These are phyloP conservation scores for Crucibulum cyathiforme DNA, from an alignment of 1,284 basidiomycete species.

Conservation along the genomic window DNA sequence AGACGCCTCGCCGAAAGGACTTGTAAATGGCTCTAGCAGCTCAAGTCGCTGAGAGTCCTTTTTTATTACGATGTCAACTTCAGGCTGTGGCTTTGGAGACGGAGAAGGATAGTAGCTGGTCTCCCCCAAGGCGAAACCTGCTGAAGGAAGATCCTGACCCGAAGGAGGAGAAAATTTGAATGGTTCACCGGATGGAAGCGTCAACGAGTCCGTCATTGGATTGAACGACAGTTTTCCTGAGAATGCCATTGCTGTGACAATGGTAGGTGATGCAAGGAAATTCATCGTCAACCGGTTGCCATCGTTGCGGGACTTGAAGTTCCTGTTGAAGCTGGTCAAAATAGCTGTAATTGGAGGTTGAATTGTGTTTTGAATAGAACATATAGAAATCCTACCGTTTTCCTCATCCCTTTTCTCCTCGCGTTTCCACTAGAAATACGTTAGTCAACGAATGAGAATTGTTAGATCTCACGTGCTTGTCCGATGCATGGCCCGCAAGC, in stretches of 20 bases:
- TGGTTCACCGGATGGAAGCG: constrained; percentile 72
- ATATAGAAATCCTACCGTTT: constrained; percentile 68
- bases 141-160: constrained; percentile 84
- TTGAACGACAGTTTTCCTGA: constrained; percentile 96
- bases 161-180: constrained; percentile 90
- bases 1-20: constrained; percentile 68
- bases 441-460: constrained; percentile 8
- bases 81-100: constrained; percentile 77
- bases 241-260: constrained; percentile 98
- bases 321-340: constrained; percentile 96
- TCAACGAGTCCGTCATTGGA: constrained; percentile 85
- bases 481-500: constrained; percentile 99
- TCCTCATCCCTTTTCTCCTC: constrained; percentile 90
- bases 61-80: constrained; percentile 81
- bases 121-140: constrained; percentile 87
- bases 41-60: constrained; percentile 88
- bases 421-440: constrained; percentile 81
- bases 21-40: constrained; percentile 84
- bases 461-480: constrained; percentile 58
- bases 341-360: constrained; percentile 65
- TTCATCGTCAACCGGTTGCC: constrained; percentile 97
- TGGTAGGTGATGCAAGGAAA: constrained; percentile 96
- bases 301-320: constrained; percentile 98
- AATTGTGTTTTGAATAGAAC: neutral
- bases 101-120: constrained; percentile 81